Evolutionary conservation across 2,329 filamentous ascomycete species (phyloP).

Genomic region (Epichloe hybrida): DNA sequence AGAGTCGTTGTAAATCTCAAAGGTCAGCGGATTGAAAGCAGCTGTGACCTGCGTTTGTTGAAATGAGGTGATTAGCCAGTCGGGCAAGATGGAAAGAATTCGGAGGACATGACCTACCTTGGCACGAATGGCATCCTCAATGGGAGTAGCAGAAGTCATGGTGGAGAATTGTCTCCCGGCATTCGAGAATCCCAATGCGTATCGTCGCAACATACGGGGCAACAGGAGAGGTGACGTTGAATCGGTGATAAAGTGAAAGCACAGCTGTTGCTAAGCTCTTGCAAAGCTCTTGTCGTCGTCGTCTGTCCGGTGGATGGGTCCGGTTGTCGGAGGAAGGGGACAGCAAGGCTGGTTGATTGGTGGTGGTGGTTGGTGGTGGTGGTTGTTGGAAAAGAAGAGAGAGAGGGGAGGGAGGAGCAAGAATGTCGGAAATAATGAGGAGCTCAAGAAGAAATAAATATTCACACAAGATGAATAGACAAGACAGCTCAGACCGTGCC

Average conservation of each 20-base stretch:
- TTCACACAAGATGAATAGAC: neutral
- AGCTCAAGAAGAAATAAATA: neutral
- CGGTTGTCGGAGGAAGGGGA: neutral
- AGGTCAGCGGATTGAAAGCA: conserved; percentile 57
- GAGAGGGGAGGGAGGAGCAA: neutral
- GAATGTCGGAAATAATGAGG: neutral
- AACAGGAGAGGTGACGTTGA: conserved; percentile 4
- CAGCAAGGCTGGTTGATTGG: no score
- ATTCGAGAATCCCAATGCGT: conserved; percentile 41
- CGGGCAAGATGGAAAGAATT: neutral
- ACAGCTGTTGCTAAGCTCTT: no score
- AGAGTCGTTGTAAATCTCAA: conserved; percentile 91
- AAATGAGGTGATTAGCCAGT: neutral
- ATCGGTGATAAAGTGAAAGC: neutral
- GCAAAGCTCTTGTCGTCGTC: conserved; percentile 5
- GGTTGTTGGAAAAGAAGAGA: neutral
- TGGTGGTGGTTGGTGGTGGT: no score
- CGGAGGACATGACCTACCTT: conserved; percentile 44
- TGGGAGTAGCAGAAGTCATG: conserved; percentile 55
- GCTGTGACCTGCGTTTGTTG: conserved; percentile 50
- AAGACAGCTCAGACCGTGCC: neutral
- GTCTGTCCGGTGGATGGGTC: neutral
- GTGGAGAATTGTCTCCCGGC: conserved; percentile 33
- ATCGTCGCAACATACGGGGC: conserved; percentile 31
- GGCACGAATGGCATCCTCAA: conserved; percentile 70